Conservation (phyloP, 2,329 filamentous ascomycete genomes). For the Penicillium sp. region DNA sequence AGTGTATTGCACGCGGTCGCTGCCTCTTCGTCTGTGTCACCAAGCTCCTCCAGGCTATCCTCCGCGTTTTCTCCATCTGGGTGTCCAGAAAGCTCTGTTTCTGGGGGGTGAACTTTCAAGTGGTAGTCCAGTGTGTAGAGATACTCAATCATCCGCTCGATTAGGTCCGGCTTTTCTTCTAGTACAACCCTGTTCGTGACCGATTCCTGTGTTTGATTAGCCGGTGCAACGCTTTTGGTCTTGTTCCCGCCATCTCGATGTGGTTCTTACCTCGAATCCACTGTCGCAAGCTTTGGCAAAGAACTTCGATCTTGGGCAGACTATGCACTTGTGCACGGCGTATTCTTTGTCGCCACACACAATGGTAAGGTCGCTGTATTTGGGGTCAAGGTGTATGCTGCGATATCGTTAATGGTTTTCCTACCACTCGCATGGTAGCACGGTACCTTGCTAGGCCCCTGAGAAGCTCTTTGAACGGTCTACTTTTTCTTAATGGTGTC, state of each 20-base stretch:
- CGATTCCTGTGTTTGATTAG: background rate
- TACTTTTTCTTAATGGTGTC: fast-evolving
- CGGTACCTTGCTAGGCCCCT: background rate
- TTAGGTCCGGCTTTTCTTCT: background rate
- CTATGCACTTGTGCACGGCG: background rate
- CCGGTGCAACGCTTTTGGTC: background rate
- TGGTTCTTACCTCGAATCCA: background rate
- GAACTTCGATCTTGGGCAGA: background rate
- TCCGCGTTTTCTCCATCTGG: background rate
- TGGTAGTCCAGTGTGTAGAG: background rate
- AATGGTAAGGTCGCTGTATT: background rate
- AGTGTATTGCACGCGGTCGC: background rate
- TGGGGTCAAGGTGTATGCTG: background rate
- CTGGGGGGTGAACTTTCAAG: background rate
- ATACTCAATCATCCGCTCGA: background rate
- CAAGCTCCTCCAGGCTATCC: no score
- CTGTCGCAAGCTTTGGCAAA: background rate
- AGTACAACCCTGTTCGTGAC: background rate
- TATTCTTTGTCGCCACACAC: background rate
- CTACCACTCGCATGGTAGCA: no score
- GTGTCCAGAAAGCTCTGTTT: background rate
- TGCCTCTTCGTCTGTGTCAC: background rate
- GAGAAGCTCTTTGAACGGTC: background rate
- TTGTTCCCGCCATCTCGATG: background rate
- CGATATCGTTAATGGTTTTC: background rate